Evolutionary conservation across 441 rosid genomes (phyloP).

Genomic region (Syzygium malaccense): DNA sequence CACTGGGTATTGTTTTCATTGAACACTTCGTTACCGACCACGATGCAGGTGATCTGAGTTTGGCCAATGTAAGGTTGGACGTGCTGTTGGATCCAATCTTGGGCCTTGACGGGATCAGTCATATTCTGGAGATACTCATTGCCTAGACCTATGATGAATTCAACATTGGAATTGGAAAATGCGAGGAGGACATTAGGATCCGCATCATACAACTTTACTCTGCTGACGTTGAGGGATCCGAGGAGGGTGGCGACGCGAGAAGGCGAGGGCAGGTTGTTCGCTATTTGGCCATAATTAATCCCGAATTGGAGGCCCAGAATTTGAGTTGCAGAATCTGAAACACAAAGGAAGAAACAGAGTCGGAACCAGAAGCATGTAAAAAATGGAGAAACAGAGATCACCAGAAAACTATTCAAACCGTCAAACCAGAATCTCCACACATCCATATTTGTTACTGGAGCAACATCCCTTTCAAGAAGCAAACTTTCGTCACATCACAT

Average conservation of each 20-base stretch:
- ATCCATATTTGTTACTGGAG: background rate
- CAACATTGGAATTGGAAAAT: conserved; percentile 35
- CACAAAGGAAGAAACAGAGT: background rate
- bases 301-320: conserved; percentile 25
- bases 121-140: conserved; percentile 27
- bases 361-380: background rate
- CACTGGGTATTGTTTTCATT: conserved; percentile 17
- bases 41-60: conserved; percentile 36
- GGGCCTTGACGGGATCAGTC: conserved; percentile 33
- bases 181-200: conserved; percentile 39
- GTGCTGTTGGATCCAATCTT: conserved; percentile 34
- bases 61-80: conserved; percentile 34
- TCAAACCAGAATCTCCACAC: background rate
- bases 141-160: conserved; percentile 46
- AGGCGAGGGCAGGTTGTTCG: conserved; percentile 45
- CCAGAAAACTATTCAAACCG: background rate
- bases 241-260: conserved; percentile 30
- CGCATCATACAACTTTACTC: conserved; percentile 49
- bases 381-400: background rate
- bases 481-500: background rate
- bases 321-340: conserved; percentile 13
- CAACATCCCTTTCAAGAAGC: background rate
- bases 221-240: conserved; percentile 35
- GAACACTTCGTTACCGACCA: conserved; percentile 49
- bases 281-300: conserved; percentile 60